Percentiles rank a stretch among this genome's conserved stretches.
Evolutionary conservation across 176 grass and related monocot species (phyloP).

Genomic region (Saccharum spontaneum): DNA sequence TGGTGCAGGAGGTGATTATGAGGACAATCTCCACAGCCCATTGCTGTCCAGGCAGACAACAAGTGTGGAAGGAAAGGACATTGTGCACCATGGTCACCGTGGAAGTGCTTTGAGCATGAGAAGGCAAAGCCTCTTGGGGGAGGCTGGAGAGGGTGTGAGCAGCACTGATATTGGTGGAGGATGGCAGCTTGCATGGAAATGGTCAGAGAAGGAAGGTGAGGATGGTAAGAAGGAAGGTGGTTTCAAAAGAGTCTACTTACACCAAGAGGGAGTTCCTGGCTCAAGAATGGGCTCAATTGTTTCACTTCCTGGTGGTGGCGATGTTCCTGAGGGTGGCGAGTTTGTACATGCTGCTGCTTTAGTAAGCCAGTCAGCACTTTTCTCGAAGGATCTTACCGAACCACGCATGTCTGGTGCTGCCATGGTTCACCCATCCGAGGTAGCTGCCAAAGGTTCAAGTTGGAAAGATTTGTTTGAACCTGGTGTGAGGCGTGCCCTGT

Average conservation of each 20-base stretch:
- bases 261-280: conserved; percentile 65
- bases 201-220: conserved; percentile 67
- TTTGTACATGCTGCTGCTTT: conserved; percentile 81
- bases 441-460: conserved; percentile 53
- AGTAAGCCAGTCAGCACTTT: conserved; percentile 82
- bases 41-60: conserved; percentile 71
- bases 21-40: conserved; percentile 78
- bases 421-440: conserved; percentile 64
- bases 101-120: conserved; percentile 61
- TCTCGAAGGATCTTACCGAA: conserved; percentile 60
- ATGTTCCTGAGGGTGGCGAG: conserved; percentile 42
- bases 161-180: conserved; percentile 88
- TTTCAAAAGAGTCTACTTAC: conserved; percentile 88
- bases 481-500: conserved; percentile 71
- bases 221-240: conserved; percentile 84
- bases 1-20: conserved; percentile 53
- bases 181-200: conserved; percentile 90
- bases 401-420: conserved; percentile 58
- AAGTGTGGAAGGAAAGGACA: conserved; percentile 68
- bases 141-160: conserved; percentile 60
- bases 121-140: conserved; percentile 60
- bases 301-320: conserved; percentile 68
- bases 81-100: conserved; percentile 36
- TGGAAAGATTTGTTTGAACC: conserved; percentile 81
- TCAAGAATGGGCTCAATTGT: conserved; percentile 67